Conservation (phyloP, 2,329 filamentous ascomycete genomes). For the Teratosphaeria destructans region DNA sequence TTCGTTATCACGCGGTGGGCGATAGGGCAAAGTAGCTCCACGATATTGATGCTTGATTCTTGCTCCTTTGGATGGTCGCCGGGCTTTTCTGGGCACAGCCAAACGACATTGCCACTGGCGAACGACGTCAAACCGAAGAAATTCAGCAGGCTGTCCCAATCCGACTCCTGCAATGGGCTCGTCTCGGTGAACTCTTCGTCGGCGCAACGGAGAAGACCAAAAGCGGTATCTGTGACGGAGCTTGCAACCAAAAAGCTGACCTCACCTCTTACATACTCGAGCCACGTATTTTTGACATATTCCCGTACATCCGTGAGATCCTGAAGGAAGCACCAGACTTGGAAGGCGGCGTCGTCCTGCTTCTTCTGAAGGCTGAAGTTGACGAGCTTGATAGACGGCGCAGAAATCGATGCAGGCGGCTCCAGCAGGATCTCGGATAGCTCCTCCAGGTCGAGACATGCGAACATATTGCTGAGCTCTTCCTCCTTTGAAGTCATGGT, state of each 20-base stretch:
- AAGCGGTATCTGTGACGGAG: constrained; percentile 2
- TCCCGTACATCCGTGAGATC: constrained; percentile 4
- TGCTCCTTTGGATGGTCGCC: background rate
- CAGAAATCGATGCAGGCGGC: background rate
- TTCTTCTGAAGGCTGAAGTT: background rate
- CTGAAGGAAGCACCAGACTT: constrained; percentile 4
- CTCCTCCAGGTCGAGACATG: constrained; percentile 6
- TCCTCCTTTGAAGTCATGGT: background rate
- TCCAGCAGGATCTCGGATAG: constrained; percentile 1
- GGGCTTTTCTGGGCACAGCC: background rate
- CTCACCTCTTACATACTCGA: constrained; percentile 2
- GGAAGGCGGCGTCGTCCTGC: constrained; percentile 1
- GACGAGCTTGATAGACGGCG: background rate
- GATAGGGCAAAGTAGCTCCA: constrained; percentile 1
- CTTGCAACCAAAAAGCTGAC: constrained; percentile 1
- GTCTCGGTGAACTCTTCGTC: constrained; percentile 1
- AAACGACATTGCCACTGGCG: background rate
- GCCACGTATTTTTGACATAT: constrained; percentile 2
- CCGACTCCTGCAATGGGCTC: background rate
- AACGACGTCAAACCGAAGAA: constrained; percentile 1
- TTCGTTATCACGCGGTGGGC: background rate
- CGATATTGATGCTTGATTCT: background rate
- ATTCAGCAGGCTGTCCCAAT: background rate
- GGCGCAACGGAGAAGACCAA: constrained; percentile 3
- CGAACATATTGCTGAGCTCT: constrained; percentile 5